Evolutionary conservation across 768 basidiomycete species (phyloP), one percentile per base, ranked within the genome.

Genomic region (Tylopilus sp.): DNA sequence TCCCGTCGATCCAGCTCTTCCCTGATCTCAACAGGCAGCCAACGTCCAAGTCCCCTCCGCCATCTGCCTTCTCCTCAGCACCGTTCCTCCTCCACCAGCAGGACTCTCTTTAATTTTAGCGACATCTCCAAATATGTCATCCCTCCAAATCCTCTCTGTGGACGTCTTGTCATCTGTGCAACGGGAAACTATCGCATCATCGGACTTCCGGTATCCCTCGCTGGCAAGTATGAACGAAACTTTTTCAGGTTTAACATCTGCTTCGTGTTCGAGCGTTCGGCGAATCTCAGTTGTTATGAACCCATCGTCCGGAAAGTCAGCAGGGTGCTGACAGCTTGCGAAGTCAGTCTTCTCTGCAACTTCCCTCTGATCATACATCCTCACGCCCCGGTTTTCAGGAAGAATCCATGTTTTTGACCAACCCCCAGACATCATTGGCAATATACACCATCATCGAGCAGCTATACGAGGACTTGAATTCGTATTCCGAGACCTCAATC

Each of bases 401-500:
- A 76, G 95, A 98, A 69, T 91, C 92, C 0, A 76, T 75, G 15
- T 97, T 95, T 65, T 75, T 99, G 30, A 95, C 95, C 1, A 83
- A 82, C 9, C 75, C 85, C 0, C 69, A 77, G 40, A 85, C 83
- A 3, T 84, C 85, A 1, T 73, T 79, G 33, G 78, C 82, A 3
- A 79, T 93, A 28, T 80, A 87, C 63, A 80, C 86, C 15, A 91
- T 98, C 46, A 80, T 98, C 20, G 95, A 99, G 69, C 95, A 98
- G 63, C 77, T 99, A 2, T 98, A 94, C 59, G 95, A 98, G 63
- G 97, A 99, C 60, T 72, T 99, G 59, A 98, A 98, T 69, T 95
- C 93, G 8, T 98, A 95, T 71, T 93, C 92, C 1, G 95, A 98
- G 71, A 94, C 95, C 1, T 92, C 90, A 2, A 95, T 99, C 47